Conservation (phyloP, 2,329 filamentous ascomycete genomes). For the Cladophialophora carrionii region DNA sequence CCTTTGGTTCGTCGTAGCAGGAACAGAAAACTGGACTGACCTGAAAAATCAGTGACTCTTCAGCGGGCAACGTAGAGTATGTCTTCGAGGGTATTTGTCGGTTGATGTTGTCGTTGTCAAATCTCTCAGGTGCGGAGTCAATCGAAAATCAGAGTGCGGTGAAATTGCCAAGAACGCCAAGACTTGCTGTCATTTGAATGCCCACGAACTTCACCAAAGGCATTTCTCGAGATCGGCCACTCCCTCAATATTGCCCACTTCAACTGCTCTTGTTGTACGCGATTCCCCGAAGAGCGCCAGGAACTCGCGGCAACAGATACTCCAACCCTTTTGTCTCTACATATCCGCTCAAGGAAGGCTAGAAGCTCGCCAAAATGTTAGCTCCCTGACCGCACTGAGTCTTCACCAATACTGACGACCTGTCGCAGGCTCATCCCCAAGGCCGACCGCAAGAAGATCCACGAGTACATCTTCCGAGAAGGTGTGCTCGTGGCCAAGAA, state of each 20-base stretch:
- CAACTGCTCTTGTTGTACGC: constrained; percentile 49
- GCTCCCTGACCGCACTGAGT: constrained; percentile 31
- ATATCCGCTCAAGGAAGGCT: constrained; percentile 26
- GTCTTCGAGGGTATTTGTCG: constrained; percentile 22
- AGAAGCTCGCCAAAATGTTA: constrained; percentile 50
- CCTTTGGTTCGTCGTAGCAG: neutral
- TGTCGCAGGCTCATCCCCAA: constrained; percentile 92
- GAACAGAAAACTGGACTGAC: constrained; percentile 24
- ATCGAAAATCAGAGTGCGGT: constrained; percentile 13
- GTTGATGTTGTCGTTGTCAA: constrained; percentile 15
- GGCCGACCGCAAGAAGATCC: constrained; percentile 99
- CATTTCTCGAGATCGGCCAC: neutral
- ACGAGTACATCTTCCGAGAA: constrained; percentile 98
- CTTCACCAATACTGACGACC: constrained; percentile 8
- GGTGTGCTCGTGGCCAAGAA: constrained; percentile 95
- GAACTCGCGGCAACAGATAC: constrained; percentile 58
- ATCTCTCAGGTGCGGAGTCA: constrained; percentile 1
- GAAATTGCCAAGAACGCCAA: constrained; percentile 11
- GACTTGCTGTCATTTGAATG: neutral
- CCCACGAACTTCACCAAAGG: neutral
- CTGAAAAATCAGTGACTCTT: constrained; percentile 33
- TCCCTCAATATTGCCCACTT: constrained; percentile 11
- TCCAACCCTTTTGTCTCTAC: neutral
- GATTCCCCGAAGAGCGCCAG: constrained; percentile 58
- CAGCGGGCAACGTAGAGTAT: constrained; percentile 35